Evolutionary conservation across 2,329 filamentous ascomycete genomes (phyloP).

Genomic region (Tolypocladium endophyticum): DNA sequence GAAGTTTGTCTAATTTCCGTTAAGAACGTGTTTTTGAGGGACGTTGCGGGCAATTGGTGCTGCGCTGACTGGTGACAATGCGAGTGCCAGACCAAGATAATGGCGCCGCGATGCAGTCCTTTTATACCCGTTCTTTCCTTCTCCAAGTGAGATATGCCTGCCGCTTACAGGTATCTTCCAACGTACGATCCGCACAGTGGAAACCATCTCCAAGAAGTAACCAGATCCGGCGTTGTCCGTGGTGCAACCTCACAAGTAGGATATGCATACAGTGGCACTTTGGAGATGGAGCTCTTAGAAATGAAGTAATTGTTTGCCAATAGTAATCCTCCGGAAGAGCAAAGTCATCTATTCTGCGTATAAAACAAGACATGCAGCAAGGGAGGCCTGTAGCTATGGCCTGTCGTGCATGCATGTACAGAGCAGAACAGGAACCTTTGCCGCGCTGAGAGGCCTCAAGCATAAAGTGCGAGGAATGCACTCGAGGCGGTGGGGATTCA

Average conservation of each 20-base stretch:
- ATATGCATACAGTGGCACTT: conserved; percentile 1
- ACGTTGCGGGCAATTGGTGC: neutral
- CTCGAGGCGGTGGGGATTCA: neutral
- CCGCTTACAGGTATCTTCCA: neutral
- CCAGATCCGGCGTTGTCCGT: neutral
- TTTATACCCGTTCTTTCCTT: neutral
- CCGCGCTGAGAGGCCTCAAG: neutral
- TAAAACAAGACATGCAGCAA: neutral
- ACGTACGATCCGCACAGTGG: neutral
- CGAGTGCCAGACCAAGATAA: neutral
- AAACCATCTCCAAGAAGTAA: neutral
- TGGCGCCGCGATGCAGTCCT: neutral
- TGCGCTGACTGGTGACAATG: neutral
- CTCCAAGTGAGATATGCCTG: neutral
- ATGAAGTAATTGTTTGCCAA: neutral
- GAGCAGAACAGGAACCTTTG: neutral
- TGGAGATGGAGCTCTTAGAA: no score
- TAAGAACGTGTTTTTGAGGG: neutral
- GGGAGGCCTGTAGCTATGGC: neutral
- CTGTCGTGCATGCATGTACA: neutral
- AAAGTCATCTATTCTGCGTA: neutral
- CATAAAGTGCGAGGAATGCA: neutral
- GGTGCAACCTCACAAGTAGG: conserved; percentile 3
- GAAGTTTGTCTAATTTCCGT: no score
- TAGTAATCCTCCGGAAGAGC: neutral